Evolutionary conservation across 768 basidiomycete genomes (phyloP).

Genomic region (Crucibulum laeve): DNA sequence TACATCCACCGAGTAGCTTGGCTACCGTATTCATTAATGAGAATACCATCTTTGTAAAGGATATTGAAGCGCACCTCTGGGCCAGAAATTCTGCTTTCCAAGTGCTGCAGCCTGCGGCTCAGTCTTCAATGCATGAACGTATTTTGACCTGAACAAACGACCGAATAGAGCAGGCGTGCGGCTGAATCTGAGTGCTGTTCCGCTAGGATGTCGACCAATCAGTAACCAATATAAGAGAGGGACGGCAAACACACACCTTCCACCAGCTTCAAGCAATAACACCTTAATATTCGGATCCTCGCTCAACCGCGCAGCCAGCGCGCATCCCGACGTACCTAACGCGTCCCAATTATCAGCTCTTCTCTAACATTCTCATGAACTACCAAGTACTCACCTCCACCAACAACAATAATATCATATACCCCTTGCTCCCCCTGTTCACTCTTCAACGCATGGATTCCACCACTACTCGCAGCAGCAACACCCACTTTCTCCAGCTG

Average conservation of each 20-base stretch:
- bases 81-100: conserved; percentile 50
- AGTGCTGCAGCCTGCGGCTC: conserved; percentile 48
- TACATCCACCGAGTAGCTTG: conserved; percentile 68
- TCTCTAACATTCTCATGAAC: no score
- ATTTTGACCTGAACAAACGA: conserved; percentile 33
- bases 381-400: conserved; percentile 35
- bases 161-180: conserved; percentile 36
- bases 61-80: conserved; percentile 41
- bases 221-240: conserved; percentile 1
- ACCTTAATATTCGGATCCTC: conserved; percentile 50
- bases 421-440: conserved; percentile 10
- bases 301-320: conserved; percentile 51
- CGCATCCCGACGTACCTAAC: conserved; percentile 56
- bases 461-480: background rate
- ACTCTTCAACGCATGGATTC: no score
- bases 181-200: conserved; percentile 30
- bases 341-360: no score
- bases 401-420: conserved; percentile 49
- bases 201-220: conserved; percentile 24
- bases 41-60: conserved; percentile 1
- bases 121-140: conserved; percentile 49
- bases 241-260: conserved; percentile 35
- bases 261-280: conserved; percentile 53
- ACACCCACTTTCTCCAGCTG: background rate
- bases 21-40: no score